phyloP scores from a whole-genome alignment of 805 yeast genomes.

The Candida coquimbonensis region DNA sequence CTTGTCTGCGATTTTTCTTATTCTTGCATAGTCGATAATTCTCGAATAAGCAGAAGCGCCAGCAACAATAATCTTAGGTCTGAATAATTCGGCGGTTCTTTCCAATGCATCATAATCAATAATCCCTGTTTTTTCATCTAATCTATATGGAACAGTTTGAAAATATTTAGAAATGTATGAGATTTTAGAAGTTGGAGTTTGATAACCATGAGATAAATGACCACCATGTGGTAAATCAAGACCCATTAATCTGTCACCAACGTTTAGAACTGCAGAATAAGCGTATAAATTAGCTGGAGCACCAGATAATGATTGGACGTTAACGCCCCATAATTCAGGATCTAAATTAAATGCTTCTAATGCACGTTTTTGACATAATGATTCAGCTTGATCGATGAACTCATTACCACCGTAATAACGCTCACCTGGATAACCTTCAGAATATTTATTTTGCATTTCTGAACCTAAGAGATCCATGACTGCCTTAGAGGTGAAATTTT shows the following conservation, averaged over 20 bases:
- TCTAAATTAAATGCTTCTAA: constrained; percentile 78
- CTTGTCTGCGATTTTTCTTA: constrained; percentile 93
- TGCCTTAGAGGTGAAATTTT: constrained; percentile 92
- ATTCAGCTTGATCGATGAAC: constrained; percentile 90
- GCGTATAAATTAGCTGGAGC: constrained; percentile 98
- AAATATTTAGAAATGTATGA: constrained; percentile 94
- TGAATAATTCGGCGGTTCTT: constrained; percentile 80
- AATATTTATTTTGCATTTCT: constrained; percentile 97
- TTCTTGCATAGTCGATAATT: constrained; percentile 91
- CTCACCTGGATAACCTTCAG: constrained; percentile 99
- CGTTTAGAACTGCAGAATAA: constrained; percentile 90
- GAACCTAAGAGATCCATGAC: constrained; percentile 96
- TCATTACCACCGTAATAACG: constrained; percentile 99
- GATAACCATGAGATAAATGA: constrained; percentile 97
- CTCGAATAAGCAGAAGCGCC: constrained; percentile 99
- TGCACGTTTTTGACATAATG: constrained; percentile 91
- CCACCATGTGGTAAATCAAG: constrained; percentile 98
- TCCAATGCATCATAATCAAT: constrained; percentile 95
- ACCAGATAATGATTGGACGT: constrained; percentile 93
- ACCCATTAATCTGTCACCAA: constrained; percentile 97
- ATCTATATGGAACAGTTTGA: constrained; percentile 98
- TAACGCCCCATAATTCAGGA: constrained; percentile 92
- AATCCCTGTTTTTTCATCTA: constrained; percentile 83
- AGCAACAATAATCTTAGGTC: constrained; percentile 95
- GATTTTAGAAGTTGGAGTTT: constrained; percentile 87